These are phyloP conservation scores for Jatropha multifida DNA, from an alignment of 441 rosid genomes.

Conservation along the genomic window DNA sequence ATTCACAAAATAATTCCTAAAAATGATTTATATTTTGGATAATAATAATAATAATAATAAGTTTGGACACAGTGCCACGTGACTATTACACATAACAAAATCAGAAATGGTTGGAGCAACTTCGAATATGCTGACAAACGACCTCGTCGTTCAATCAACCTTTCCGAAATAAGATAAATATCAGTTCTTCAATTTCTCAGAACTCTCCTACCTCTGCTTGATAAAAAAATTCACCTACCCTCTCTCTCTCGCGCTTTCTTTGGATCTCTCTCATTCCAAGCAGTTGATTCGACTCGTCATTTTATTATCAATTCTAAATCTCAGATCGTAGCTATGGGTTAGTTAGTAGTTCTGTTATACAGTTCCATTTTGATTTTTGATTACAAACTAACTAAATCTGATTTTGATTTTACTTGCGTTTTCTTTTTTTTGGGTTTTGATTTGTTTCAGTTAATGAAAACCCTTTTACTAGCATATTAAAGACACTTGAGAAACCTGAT, in stretches of 20 bases:
- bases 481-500: constrained; percentile 77
- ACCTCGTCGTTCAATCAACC: neutral
- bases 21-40: too few species aligned
- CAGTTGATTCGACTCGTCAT: neutral
- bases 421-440: neutral
- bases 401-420: constrained; percentile 18
- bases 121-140: constrained; percentile 2
- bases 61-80: too few species aligned
- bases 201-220: neutral
- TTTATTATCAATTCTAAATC: neutral
- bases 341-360: neutral
- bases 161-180: neutral
- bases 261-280: neutral
- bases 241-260: neutral
- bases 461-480: constrained; percentile 76
- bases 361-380: neutral
- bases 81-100: too few species aligned
- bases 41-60: too few species aligned
- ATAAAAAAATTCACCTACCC: too few species aligned
- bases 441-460: constrained; percentile 70
- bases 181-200: neutral
- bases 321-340: constrained; percentile 17
- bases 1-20: too few species aligned
- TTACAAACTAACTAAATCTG: neutral
- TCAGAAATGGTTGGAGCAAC: too few species aligned